Base-by-base conservation (phyloP, 2,329 filamentous ascomycete species). In the Diplodia mutila region DNA sequence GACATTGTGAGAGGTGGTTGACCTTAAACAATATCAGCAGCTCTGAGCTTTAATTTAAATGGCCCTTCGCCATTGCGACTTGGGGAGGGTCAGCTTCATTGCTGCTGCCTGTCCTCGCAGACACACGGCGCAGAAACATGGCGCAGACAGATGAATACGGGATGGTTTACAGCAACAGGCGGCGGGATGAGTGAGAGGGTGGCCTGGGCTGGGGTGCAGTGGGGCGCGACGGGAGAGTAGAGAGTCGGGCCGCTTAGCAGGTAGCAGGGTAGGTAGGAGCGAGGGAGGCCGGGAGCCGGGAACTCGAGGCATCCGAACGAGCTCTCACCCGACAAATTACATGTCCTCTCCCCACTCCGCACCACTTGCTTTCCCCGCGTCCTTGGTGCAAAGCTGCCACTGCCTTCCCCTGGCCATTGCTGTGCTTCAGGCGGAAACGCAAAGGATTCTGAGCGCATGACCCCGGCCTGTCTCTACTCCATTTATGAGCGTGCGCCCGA, bases 261-360 rank as follows among this genome's bases (percentile, higher is more conserved):
- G n/a, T n/a, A n/a, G n/a, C n/a, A 14, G n/a, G 21, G 34, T 12
- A 9, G 39, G 39, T 49, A 51, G 29, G 6, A 8, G 6, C 29
- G n/a, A n/a, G n/a, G n/a, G n/a, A 32, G 29, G 29, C 27, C 59
- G 42, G 59, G 46, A 48, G 18, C 48, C 59, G 59, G 59, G 46
- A 34, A 63, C 59, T 42, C 2, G 3, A 25, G 21, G 23, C 59
- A 63, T 63, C 59, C 59, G 59, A 63, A 25, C 16, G 25, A 23
- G 27, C 42, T 46, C 42, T 14, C 23, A 29, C 23, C 39, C 9
- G 16, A 25, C 39, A 61, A 48, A 21, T 14, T n/a, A 14, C 46
- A 48, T 48, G 55, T 42, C 37, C 57, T 63, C 59, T 63, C 59
- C 25, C 59, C 59, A 63, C 59, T 29, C 59, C 29, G 42, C 59